These are phyloP conservation scores for Boletus coccyginus DNA, from an alignment of 768 basidiomycete species.

Conservation along the genomic window DNA sequence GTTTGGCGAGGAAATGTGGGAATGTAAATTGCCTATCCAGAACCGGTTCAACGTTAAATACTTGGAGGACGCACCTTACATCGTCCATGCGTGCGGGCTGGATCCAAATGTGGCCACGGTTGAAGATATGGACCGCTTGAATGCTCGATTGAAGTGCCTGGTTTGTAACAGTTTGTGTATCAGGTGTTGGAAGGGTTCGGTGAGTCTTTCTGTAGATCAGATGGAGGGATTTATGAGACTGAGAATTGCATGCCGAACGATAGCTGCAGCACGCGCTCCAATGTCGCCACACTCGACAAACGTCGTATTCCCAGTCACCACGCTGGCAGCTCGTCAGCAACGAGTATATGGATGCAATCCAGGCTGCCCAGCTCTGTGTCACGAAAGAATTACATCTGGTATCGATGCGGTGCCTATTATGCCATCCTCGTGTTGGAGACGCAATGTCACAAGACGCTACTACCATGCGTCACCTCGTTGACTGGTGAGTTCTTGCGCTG, in stretches of 20 bases:
- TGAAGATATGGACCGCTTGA: conserved; percentile 2
- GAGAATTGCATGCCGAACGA: neutral
- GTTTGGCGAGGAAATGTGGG: neutral
- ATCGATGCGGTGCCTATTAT: neutral
- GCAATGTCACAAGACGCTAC: neutral
- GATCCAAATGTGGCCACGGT: neutral
- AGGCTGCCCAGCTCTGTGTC: neutral
- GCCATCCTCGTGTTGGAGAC: neutral
- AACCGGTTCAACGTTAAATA: neutral
- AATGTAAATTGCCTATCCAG: neutral
- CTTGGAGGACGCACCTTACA: neutral
- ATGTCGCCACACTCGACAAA: fast-evolving
- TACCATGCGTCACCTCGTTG: neutral
- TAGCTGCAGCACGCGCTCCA: neutral
- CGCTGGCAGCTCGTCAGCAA: neutral
- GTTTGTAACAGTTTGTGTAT: neutral
- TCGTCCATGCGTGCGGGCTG: conserved; percentile 1
- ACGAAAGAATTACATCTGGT: no score
- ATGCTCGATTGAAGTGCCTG: neutral
- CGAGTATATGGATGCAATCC: neutral
- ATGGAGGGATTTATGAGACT: neutral
- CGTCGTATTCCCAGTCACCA: neutral
- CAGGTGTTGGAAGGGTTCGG: neutral
- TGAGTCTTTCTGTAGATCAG: neutral
- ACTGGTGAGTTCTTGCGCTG: neutral